phyloP scores from a whole-genome alignment of 108 stramenopile genomes.

The Poteriospumella lacustris region DNA sequence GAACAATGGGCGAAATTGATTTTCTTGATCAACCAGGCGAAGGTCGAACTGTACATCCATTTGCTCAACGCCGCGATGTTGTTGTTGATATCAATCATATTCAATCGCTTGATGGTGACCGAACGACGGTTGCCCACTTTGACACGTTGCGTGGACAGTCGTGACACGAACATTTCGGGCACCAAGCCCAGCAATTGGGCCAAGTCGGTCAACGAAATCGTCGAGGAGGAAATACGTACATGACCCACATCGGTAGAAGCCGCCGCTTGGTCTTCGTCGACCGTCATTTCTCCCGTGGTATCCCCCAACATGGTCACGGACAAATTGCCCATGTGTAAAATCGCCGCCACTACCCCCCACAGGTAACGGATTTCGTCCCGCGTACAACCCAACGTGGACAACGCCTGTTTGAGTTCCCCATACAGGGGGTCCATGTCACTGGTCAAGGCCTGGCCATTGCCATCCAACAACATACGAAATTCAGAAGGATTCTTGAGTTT shows the following conservation, averaged over 20 bases:
- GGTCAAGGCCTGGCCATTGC: not conserved
- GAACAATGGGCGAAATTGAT: conserved; percentile 40
- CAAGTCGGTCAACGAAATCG: conserved; percentile 35
- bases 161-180: conserved; percentile 27
- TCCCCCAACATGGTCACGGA: conserved; percentile 26
- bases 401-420: conserved; percentile 61
- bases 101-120: conserved; percentile 31
- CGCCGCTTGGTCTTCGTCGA: not conserved
- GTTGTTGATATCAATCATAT: conserved; percentile 40
- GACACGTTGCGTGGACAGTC: conserved; percentile 38
- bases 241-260: not conserved
- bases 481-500: not conserved
- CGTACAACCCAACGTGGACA: conserved; percentile 43
- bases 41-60: conserved; percentile 49
- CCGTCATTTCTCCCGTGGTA: not conserved
- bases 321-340: conserved; percentile 54
- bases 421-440: conserved; percentile 39
- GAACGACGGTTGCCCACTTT: conserved; percentile 16
- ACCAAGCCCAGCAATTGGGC: conserved; percentile 38
- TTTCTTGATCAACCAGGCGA: conserved; percentile 49
- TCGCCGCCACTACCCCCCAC: conserved; percentile 42
- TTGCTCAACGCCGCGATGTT: conserved; percentile 51
- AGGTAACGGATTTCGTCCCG: conserved; percentile 32
- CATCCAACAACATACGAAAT: not conserved
- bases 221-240: conserved; percentile 26